Percentiles rank a stretch among this genome's conserved stretches.
Conservation (phyloP, 73 alveolate genomes). For the Durusdinium trenchii region DNA sequence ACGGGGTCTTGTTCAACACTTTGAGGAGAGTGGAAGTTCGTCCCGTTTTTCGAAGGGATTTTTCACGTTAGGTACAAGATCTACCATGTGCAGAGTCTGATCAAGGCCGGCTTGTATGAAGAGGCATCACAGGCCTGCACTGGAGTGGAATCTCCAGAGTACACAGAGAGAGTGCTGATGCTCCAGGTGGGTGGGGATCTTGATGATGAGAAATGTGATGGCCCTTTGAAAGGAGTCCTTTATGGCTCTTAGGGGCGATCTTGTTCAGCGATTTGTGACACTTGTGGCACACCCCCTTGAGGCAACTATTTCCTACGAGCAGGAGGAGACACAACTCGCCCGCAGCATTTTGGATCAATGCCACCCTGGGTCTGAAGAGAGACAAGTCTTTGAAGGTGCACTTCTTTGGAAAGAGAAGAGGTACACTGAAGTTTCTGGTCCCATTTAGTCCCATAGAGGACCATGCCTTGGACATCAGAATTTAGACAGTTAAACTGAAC, state of each 20-base stretch:
- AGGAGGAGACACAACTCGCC: conserved; percentile 93
- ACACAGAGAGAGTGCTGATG: conserved; percentile 84
- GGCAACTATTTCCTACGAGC: conserved; percentile 96
- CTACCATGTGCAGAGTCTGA: conserved; percentile 79
- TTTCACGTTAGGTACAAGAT: too few species aligned
- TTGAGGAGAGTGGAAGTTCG: background rate
- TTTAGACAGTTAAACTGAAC: too few species aligned
- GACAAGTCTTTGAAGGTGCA: conserved; percentile 92
- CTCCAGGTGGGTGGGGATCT: background rate
- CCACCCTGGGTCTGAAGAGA: conserved; percentile 91
- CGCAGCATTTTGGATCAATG: conserved; percentile 94
- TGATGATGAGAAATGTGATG: conserved; percentile 6
- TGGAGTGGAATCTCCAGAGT: conserved; percentile 84
- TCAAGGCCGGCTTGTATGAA: conserved; percentile 90
- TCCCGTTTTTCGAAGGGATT: too few species aligned
- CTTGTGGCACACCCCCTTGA: conserved; percentile 12
- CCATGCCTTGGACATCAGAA: too few species aligned
- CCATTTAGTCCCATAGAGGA: too few species aligned
- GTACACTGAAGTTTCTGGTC: conserved; percentile 70
- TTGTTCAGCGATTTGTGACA: background rate
- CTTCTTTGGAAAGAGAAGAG: conserved; percentile 95
- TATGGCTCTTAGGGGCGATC: background rate
- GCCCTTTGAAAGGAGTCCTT: background rate
- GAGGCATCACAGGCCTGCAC: conserved; percentile 93
- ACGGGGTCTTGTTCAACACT: background rate